These are phyloP conservation scores for Bathelium albidoporum DNA, from an alignment of 495 filamentous ascomycete genomes.

Conservation along the genomic window DNA sequence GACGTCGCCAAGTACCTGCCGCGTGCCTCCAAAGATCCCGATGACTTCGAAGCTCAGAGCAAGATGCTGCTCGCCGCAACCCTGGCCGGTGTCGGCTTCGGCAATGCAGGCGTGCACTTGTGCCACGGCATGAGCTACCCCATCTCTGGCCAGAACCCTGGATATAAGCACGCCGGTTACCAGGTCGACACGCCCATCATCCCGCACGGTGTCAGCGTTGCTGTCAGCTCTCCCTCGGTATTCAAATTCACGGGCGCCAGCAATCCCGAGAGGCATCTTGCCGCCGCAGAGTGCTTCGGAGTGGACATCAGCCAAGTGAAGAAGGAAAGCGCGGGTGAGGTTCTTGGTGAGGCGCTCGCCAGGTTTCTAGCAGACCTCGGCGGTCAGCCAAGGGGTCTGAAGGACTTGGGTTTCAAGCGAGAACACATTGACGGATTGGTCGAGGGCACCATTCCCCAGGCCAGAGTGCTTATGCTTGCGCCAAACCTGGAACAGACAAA, in stretches of 20 bases:
- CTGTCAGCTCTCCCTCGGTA: conserved; percentile 87
- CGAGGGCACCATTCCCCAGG: conserved; percentile 88
- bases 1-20: conserved; percentile 84
- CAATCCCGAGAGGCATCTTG: conserved; percentile 83
- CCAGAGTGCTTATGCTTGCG: conserved; percentile 81
- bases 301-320: conserved; percentile 80
- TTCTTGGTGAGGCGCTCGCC: conserved; percentile 68
- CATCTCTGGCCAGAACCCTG: conserved; percentile 85
- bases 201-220: conserved; percentile 90
- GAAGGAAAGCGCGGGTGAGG: conserved; percentile 75
- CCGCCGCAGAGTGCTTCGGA: conserved; percentile 82
- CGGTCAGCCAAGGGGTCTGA: conserved; percentile 81
- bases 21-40: conserved; percentile 71
- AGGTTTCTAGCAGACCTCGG: conserved; percentile 73
- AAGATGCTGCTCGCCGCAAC: conserved; percentile 95
- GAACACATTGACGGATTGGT: conserved; percentile 71
- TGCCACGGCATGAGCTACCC: conserved; percentile 98
- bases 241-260: conserved; percentile 86
- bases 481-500: conserved; percentile 60
- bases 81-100: conserved; percentile 89
- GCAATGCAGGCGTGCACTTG: conserved; percentile 92
- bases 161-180: conserved; percentile 81
- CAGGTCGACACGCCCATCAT: conserved; percentile 65
- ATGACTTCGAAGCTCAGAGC: conserved; percentile 80
- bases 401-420: conserved; percentile 65